Evolutionary conservation across 352 stramenopile species (phyloP), one percentile per base, ranked within the genome.

Genomic region (Lagenidium giganteum): DNA sequence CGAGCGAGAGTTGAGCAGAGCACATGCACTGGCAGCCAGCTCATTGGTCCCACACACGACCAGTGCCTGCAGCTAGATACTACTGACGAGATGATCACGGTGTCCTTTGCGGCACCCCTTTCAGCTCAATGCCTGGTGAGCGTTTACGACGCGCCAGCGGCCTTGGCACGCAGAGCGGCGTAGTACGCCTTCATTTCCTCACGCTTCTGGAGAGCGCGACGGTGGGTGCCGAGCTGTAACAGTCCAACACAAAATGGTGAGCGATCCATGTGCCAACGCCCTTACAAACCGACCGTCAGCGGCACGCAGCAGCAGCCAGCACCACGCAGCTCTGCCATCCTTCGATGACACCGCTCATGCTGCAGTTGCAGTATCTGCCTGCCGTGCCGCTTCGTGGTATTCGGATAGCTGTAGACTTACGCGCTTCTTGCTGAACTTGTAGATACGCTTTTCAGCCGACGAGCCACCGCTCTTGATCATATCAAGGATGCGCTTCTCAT

Each of bases 171-270:
- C 75, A 97, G 85, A 65, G 93, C 81, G 39, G 92, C 83, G 84
- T 99, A 98, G 72, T 99, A 88, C 37, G 84, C 79, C 87, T 99
- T 99, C 77, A 99, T 98, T 70, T 98, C 95, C 76, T 99, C 96
- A 70, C 96, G 88, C 88, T 99, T 99, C 61, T 87, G 81, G 52
- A 99, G 66, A 38, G 95, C 96, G 48, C 96, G 94, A 78, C 96
- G 96, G 94, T 99, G 96, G 63, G 88, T 98, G 36, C 96, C 96
- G 58, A 99, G 81, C 76, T 97, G 73, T 68, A 50, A 33, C 20
- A 48, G 29, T n/a, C 42, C 47, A 31, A 43, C 20, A 46, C 24
- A 42, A 34, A 23, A 12, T 31, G n/a, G 16, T 33, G 18, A 35
- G 9, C 28, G 13, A 27, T 22, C 38, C 14, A 38, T 20, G 8